A percentile compares a stretch with the other conserved stretches of the same genome.
Evolutionary conservation across 2,329 filamentous ascomycete species (phyloP).

Genomic region (Colletotrichum endophyticum): DNA sequence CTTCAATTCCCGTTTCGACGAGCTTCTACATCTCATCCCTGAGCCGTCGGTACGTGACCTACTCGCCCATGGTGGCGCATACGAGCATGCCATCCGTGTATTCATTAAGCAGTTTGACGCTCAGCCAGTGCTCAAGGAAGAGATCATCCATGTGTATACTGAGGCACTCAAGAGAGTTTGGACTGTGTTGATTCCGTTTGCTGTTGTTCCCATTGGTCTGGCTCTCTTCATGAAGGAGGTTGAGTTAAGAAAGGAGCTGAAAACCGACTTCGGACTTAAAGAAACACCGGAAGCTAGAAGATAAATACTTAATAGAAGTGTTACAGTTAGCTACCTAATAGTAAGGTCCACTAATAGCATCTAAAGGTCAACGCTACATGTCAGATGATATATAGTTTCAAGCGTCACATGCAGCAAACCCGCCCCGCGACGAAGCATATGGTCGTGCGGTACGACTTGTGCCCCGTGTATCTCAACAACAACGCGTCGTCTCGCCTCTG

Average conservation of each 20-base stretch:
- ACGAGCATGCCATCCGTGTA: not conserved
- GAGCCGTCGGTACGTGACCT: not conserved
- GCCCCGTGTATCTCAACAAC: no score
- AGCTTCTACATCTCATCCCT: not conserved
- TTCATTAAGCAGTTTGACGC: not conserved
- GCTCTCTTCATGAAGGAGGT: not conserved
- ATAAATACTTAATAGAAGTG: no score
- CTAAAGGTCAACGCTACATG: no score
- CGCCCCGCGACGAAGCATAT: no score
- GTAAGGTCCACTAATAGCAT: no score
- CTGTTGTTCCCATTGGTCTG: not conserved
- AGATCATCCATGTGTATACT: not conserved
- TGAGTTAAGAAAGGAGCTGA: not conserved
- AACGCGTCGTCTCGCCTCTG: no score
- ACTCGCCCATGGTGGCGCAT: not conserved
- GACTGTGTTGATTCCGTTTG: not conserved
- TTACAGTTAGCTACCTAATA: no score
- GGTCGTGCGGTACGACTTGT: no score
- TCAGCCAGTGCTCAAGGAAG: not conserved
- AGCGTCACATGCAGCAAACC: no score
- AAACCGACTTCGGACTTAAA: not conserved
- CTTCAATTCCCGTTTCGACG: slow-evolving; percentile 26
- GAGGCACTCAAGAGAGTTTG: not conserved
- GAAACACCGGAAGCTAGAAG: not conserved
- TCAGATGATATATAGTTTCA: no score